A percentile compares a stretch with the other conserved stretches of the same genome.
phyloP scores from a whole-genome alignment of 2,329 filamentous ascomycete genomes.

The Drechslerella dactyloides region DNA sequence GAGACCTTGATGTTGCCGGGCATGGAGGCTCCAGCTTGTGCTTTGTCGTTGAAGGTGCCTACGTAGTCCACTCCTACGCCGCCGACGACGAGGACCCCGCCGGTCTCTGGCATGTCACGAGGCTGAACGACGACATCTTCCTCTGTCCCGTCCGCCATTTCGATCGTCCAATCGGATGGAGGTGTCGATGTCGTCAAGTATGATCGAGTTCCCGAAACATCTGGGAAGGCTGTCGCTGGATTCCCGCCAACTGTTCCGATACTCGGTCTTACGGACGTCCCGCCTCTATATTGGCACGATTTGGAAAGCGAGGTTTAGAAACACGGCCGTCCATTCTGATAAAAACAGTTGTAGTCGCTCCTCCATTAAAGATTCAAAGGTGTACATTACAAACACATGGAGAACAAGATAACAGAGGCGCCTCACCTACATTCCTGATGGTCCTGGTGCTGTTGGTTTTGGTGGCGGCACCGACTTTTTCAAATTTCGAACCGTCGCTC shows the following conservation, averaged over 20 bases:
- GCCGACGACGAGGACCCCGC: conserved; percentile 28
- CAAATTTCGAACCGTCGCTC: too few relatives aligned
- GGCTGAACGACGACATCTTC: background rate
- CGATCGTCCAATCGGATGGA: too few relatives aligned
- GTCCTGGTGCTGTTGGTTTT: background rate
- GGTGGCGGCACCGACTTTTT: background rate
- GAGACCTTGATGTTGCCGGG: conserved; percentile 15
- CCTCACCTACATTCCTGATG: conserved; percentile 4
- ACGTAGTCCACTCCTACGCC: conserved; percentile 40
- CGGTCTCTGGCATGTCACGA: background rate
- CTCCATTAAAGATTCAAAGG: background rate
- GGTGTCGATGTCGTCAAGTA: background rate
- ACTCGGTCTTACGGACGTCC: background rate
- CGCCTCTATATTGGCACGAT: background rate
- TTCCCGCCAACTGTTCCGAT: background rate
- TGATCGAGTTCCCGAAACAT: too few relatives aligned
- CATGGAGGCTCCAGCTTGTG: conserved; percentile 12
- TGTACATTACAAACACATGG: background rate
- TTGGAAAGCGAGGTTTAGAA: background rate
- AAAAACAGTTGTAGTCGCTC: background rate
- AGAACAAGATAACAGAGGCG: background rate
- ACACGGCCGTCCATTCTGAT: background rate
- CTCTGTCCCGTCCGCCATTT: background rate
- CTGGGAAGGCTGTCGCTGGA: background rate
- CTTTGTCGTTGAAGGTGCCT: background rate